Evolutionary conservation across 768 basidiomycete species (phyloP), one percentile per base, ranked within the genome.

Genomic region (Steccherinum ochraceum): DNA sequence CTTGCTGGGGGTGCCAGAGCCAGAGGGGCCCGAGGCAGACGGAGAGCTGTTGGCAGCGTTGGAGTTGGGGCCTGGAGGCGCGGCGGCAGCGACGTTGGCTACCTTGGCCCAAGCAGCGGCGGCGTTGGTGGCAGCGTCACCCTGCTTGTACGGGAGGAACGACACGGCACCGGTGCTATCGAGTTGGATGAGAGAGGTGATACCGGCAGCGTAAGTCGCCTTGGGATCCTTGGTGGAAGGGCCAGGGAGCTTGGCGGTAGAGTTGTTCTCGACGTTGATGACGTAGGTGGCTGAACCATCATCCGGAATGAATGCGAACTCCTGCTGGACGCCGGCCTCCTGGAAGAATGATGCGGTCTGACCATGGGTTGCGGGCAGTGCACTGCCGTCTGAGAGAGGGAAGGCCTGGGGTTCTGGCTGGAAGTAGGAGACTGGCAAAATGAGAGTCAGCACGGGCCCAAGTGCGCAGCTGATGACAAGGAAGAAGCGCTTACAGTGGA

Each of bases 261-360:
- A 75, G 69, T 89, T 89, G 53, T 70, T 76, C 81, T 80, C 72
- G 51, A 88, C 84, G 60, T 88, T 82, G 64, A 89, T 69, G 45
- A 91, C 75, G 58, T 86, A 90, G n/a, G 83, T 83, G 20, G 73
- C 72, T 16, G 78, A 82, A 55, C 80, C 79, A 62, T 91, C 84
- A 62, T 83, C 75, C 18, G 89, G 88, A 52, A 91, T 74, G 68
- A 81, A 92, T 2, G 84, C 86, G 61, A 91, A 84, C 64, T 86
- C 81, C 51, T 82, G 72, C 58, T 88, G 86, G 12, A 84, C 84
- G 45, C 75, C 78, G 35, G 54, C 53, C 0, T 66, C 64, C 57
- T 76, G 73, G 72, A 89, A 89, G 68, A 91, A 79, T 11, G 83
- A 86, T 3, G 86, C 68, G 2, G 83, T 76, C 62, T 84, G 75